Base-by-base conservation (phyloP, 192 early-diverging fungal genomes). In the Gonapodya prolifera region DNA sequence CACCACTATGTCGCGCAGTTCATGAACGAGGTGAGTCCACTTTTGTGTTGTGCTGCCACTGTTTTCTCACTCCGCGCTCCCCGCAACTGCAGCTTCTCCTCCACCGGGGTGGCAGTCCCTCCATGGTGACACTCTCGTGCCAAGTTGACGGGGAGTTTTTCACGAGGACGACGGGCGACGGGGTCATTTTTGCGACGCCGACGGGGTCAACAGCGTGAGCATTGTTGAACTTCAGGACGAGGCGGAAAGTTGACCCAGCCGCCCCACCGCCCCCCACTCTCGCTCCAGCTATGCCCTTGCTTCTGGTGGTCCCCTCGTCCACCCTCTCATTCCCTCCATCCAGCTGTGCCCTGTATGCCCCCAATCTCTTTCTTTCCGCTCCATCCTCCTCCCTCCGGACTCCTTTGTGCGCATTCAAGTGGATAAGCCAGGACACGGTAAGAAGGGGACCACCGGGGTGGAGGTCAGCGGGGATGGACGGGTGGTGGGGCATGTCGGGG, bases 121-220 rank as follows among this genome's bases (percentile, higher is more conserved):
- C 93, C 70, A 81, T 97, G 69, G 92, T 93, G 0, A 87, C 89
- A 0, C 89, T 96, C 75, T 89, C 92, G 30, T 93, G 93, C 78
- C 93, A 83, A 77, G 90, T 96, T 23, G 91, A 93, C 81, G 89
- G 85, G 75, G 89, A 94, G 34, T 87, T 91, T 70, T 82, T 96
- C 36, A 97, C 95, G 2, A 61, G 45, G 45, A 61, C 45, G 8
- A 61, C 45, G 45, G 45, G 45, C 8, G 45, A 61, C 45, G 45
- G 45, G 45, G 45, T 61, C 8, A 94, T 97, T 71, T 88, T 96
- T 16, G 88, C 90, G 2, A 94, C 95, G 2, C 94, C 95, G 0
- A 97, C 95, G 1, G 95, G 95, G 1, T 95, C 94, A n/a, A 97
- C 95, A 0, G 95, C 95, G 0, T 97, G 95, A 79, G 91, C 91